Percentiles rank a stretch among this genome's conserved stretches.
phyloP scores from a whole-genome alignment of 768 basidiomycete species.

The Termitomyces sp. region DNA sequence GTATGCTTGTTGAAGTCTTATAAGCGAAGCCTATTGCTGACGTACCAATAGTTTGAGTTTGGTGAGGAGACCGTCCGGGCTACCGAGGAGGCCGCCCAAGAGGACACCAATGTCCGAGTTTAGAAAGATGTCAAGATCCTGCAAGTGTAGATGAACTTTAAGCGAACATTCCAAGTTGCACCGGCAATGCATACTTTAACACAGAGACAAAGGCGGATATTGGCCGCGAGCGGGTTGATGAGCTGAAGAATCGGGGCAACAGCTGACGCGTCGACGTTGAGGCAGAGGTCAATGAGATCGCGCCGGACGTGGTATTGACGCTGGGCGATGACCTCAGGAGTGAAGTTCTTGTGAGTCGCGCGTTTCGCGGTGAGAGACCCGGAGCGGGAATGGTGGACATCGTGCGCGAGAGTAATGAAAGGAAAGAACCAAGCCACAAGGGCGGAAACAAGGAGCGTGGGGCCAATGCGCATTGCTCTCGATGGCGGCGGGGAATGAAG shows the following conservation, averaged over 20 bases:
- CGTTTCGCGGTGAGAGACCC: slow-evolving; percentile 7
- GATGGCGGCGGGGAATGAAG: slow-evolving; percentile 6
- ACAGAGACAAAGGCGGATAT: slow-evolving; percentile 16
- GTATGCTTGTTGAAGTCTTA: not conserved
- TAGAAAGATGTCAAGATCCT: slow-evolving; percentile 17
- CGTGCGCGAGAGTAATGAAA: slow-evolving; percentile 4
- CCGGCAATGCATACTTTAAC: slow-evolving; percentile 6
- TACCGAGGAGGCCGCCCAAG: slow-evolving; percentile 14
- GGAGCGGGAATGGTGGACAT: slow-evolving; percentile 8
- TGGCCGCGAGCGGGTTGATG: slow-evolving; percentile 12
- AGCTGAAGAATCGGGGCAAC: slow-evolving; percentile 11
- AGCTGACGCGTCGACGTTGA: slow-evolving; percentile 13
- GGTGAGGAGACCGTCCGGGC: slow-evolving; percentile 12
- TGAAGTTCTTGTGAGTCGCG: not conserved
- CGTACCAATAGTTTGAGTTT: slow-evolving; percentile 15
- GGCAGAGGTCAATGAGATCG: slow-evolving; percentile 16
- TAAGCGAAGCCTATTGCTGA: not conserved
- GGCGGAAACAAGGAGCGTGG: slow-evolving; percentile 16
- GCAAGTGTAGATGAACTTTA: not conserved
- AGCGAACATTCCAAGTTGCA: not conserved
- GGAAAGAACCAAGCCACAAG: slow-evolving; percentile 14
- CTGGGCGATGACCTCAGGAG: slow-evolving; percentile 10
- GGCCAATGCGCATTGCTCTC: slow-evolving; percentile 15
- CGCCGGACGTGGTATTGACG: slow-evolving; percentile 15
- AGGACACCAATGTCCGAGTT: slow-evolving; percentile 14